Percentiles rank a stretch among this genome's conserved stretches.
Evolutionary conservation across 768 basidiomycete genomes (phyloP).

Genomic region (Crassisporium funariophilum): DNA sequence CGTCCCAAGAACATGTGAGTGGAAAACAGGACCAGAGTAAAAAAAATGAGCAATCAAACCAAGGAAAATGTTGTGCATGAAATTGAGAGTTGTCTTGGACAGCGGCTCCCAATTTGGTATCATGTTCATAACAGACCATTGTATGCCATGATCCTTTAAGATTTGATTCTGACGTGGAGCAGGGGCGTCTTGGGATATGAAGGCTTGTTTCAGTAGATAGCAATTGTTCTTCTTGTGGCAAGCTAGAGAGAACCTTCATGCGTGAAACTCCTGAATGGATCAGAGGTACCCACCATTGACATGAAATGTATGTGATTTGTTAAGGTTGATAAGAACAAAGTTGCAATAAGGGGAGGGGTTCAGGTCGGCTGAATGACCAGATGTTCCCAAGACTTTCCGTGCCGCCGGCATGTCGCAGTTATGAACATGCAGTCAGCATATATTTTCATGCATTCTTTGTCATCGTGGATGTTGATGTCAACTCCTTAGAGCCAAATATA

Average conservation of each 20-base stretch:
- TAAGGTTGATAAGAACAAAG: constrained; percentile 19
- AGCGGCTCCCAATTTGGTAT: constrained; percentile 30
- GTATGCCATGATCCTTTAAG: constrained; percentile 21
- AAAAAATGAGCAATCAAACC: constrained; percentile 26
- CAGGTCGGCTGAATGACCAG: constrained; percentile 25
- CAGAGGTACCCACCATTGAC: background rate
- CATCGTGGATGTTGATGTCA: constrained; percentile 23
- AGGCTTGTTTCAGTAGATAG: constrained; percentile 4
- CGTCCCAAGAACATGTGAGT: constrained; percentile 25
- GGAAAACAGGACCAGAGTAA: constrained; percentile 19
- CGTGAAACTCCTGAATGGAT: background rate
- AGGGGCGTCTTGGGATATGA: background rate
- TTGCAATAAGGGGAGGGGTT: constrained; percentile 30
- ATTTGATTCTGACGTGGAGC: constrained; percentile 14
- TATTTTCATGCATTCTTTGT: constrained; percentile 12
- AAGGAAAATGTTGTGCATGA: constrained; percentile 33
- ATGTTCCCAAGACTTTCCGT: constrained; percentile 24
- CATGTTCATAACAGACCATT: constrained; percentile 23
- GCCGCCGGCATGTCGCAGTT: constrained; percentile 30
- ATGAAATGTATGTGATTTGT: constrained; percentile 12
- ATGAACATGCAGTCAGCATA: constrained; percentile 26
- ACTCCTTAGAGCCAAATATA: constrained; percentile 26
- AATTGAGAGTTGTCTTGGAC: constrained; percentile 24
- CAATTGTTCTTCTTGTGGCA: constrained; percentile 13
- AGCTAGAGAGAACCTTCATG: background rate